These are phyloP conservation scores for Mycosphaerella sp. DNA, from an alignment of 2,329 filamentous ascomycete species.

Conservation along the genomic window DNA sequence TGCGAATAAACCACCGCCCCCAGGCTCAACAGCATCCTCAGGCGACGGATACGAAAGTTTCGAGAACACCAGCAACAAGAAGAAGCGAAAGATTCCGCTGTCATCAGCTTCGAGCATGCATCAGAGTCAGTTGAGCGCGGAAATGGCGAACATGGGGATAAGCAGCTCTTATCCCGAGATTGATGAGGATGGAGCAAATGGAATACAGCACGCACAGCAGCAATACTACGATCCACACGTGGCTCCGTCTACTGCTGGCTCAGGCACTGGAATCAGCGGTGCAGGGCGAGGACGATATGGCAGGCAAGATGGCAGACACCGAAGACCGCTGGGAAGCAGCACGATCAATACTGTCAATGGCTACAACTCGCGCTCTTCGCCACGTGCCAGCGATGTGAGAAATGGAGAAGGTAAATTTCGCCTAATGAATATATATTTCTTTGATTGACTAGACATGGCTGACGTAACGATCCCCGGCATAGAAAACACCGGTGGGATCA, in stretches of 20 bases:
- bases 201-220: conserved; percentile 39
- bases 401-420: conserved; percentile 23
- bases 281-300: conserved; percentile 78
- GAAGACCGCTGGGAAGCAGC: conserved; percentile 40
- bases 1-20: conserved; percentile 29
- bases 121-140: conserved; percentile 54
- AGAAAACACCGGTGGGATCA: conserved; percentile 58
- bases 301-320: conserved; percentile 44
- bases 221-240: conserved; percentile 46
- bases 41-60: conserved; percentile 93
- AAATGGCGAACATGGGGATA: conserved; percentile 60
- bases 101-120: conserved; percentile 63
- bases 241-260: conserved; percentile 40
- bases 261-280: conserved; percentile 68
- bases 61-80: conserved; percentile 98
- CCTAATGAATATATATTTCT: conserved; percentile 7
- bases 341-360: conserved; percentile 40
- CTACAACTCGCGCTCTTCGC: conserved; percentile 28
- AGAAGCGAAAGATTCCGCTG: conserved; percentile 95
- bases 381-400: conserved; percentile 18
- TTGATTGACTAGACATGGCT: conserved; percentile 11
- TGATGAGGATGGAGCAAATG: conserved; percentile 34
- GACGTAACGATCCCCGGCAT: conserved; percentile 42
- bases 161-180: conserved; percentile 39
- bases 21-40: conserved; percentile 59